phyloP scores from a whole-genome alignment of 164 flowering plant genomes.

The Magnolia kwangsiensis region DNA sequence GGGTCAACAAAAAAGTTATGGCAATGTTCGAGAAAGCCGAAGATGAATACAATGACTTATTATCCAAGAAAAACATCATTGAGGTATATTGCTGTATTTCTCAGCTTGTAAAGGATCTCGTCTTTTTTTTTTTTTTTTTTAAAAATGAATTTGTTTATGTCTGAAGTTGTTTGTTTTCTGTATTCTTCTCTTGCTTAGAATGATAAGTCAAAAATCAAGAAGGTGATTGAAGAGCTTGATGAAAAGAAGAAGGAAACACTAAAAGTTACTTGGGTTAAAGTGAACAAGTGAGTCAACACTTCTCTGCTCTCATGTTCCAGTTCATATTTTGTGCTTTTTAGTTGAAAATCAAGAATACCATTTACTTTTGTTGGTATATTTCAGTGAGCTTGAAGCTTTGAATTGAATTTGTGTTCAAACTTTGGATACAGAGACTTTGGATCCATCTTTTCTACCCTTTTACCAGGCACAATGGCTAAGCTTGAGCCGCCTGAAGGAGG shows the following conservation, averaged over 20 bases:
- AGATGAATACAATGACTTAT: slow-evolving; percentile 86
- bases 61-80: slow-evolving; percentile 87
- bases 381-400: background rate
- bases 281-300: slow-evolving; percentile 55
- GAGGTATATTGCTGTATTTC: slow-evolving; percentile 52
- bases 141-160: background rate
- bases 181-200: slow-evolving; percentile 43
- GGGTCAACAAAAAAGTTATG: slow-evolving; percentile 98
- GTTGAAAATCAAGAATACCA: background rate
- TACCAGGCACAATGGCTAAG: slow-evolving; percentile 96
- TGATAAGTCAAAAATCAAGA: slow-evolving; percentile 91
- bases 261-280: slow-evolving; percentile 94
- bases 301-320: background rate
- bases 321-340: background rate
- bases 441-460: slow-evolving; percentile 88
- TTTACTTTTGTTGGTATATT: no score
- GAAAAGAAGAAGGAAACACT: slow-evolving; percentile 98
- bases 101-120: background rate
- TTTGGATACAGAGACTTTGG: slow-evolving; percentile 77
- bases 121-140: background rate
- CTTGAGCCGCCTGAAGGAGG: slow-evolving; percentile 96
- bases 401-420: background rate
- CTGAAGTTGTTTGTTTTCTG: background rate
- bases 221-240: slow-evolving; percentile 94
- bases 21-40: slow-evolving; percentile 99